These are phyloP conservation scores for Candolleomyces efflorescens DNA, from an alignment of 768 basidiomycete genomes.

Conservation along the genomic window DNA sequence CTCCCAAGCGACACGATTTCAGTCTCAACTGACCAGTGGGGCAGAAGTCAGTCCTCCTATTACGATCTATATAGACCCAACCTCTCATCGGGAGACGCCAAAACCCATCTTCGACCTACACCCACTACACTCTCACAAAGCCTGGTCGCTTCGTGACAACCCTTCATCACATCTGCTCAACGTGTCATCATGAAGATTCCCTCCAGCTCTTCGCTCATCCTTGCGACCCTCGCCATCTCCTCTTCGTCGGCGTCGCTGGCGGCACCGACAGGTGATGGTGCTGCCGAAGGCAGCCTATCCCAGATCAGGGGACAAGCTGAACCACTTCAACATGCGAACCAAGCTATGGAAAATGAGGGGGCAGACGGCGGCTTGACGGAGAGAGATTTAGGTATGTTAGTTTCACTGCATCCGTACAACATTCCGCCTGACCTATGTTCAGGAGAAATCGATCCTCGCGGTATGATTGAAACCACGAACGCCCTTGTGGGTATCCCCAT, in stretches of 20 bases:
- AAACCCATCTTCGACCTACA: background rate
- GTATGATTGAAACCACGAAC: background rate
- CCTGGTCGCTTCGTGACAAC: conserved; percentile 7
- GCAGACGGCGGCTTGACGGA: conserved; percentile 1
- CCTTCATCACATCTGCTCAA: conserved; percentile 7
- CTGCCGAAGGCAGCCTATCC: conserved; percentile 20
- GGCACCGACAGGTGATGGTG: conserved; percentile 34
- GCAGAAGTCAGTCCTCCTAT: conserved; percentile 4
- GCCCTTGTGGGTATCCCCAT: background rate
- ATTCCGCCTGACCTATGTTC: background rate
- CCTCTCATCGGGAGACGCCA: background rate
- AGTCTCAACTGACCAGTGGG: conserved; percentile 1
- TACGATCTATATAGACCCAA: conserved; percentile 10
- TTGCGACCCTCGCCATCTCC: conserved; percentile 46
- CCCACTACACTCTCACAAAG: conserved; percentile 1
- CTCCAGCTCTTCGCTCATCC: conserved; percentile 42
- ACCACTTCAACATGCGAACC: conserved; percentile 2
- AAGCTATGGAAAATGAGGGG: conserved; percentile 7
- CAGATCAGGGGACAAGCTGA: conserved; percentile 16
- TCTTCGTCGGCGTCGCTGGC: conserved; percentile 45
- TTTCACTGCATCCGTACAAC: background rate
- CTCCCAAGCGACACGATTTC: conserved; percentile 5
- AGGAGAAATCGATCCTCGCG: background rate
- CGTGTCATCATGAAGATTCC: conserved; percentile 39
- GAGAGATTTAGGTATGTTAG: background rate